A percentile compares a stretch with the other conserved stretches of the same genome.
These are phyloP conservation scores for Ambrosia trifida DNA, from an alignment of 129 eudicot species.

Conservation along the genomic window DNA sequence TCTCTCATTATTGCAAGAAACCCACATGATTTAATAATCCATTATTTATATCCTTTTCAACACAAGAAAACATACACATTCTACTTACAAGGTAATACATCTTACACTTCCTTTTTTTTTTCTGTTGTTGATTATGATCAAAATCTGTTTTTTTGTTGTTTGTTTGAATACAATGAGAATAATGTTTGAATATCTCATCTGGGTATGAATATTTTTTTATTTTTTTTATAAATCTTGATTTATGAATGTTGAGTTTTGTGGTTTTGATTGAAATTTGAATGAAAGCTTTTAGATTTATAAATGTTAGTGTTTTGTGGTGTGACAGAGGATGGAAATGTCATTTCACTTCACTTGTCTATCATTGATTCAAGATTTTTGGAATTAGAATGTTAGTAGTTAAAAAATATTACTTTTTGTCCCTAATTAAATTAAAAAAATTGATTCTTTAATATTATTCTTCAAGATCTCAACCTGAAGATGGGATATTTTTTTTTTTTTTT, in stretches of 20 bases:
- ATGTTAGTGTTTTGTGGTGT: not conserved
- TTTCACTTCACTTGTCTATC: conserved; percentile 14
- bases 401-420: conserved; percentile 17
- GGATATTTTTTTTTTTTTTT: conserved; percentile 32
- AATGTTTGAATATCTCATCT: conserved; percentile 19
- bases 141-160: conserved; percentile 18
- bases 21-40: conserved; percentile 34
- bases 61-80: conserved; percentile 29
- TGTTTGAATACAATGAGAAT: conserved; percentile 9
- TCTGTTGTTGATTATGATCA: conserved; percentile 18
- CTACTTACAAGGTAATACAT: conserved; percentile 32
- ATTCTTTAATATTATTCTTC: conserved; percentile 22
- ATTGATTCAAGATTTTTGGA: conserved; percentile 31
- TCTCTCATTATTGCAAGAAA: conserved; percentile 30
- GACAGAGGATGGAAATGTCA: conserved; percentile 1
- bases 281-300: conserved; percentile 20
- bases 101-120: conserved; percentile 11
- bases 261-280: conserved; percentile 5
- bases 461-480: conserved; percentile 35
- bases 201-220: conserved; percentile 10
- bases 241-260: not conserved
- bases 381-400: conserved; percentile 18
- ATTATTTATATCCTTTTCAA: conserved; percentile 28
- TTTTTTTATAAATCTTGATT: conserved; percentile 11
- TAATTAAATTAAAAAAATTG: conserved; percentile 4